These are phyloP conservation scores for Patellifolia procumbens DNA, from an alignment of 179 eudicot genomes.

Conservation along the genomic window DNA sequence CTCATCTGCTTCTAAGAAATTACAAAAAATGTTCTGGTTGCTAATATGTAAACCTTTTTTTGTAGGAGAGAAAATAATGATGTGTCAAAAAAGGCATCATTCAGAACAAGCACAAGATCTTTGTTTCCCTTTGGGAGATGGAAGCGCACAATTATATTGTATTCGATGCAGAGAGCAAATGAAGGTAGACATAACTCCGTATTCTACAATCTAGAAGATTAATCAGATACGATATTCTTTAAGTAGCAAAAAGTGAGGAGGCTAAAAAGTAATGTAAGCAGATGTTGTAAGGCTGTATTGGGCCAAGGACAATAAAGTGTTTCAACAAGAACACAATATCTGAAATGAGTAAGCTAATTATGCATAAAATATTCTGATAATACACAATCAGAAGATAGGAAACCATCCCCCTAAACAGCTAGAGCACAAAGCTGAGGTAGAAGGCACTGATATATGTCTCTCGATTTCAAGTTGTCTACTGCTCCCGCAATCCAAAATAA, in stretches of 20 bases:
- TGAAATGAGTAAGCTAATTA: background rate
- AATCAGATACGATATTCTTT: background rate
- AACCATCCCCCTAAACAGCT: background rate
- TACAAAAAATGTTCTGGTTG: background rate
- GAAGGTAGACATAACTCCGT: no score
- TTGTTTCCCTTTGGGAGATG: background rate
- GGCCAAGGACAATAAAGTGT: background rate
- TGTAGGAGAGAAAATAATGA: background rate
- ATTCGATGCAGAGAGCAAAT: background rate
- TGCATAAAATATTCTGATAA: no score
- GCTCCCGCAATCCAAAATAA: no score
- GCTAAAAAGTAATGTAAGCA: background rate
- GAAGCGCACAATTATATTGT: background rate
- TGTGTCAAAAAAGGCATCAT: background rate
- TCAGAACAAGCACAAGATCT: background rate
- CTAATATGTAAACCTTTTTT: background rate
- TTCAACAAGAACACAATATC: background rate
- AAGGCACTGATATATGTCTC: background rate
- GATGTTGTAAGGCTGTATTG: background rate
- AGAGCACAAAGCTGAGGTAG: background rate
- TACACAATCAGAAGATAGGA: constrained; percentile 3
- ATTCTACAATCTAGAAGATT: background rate
- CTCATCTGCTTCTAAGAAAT: background rate
- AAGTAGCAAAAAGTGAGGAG: background rate
- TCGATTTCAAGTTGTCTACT: background rate